phyloP scores from a whole-genome alignment of 129 eudicot genomes.

The Flaveria linearis region DNA sequence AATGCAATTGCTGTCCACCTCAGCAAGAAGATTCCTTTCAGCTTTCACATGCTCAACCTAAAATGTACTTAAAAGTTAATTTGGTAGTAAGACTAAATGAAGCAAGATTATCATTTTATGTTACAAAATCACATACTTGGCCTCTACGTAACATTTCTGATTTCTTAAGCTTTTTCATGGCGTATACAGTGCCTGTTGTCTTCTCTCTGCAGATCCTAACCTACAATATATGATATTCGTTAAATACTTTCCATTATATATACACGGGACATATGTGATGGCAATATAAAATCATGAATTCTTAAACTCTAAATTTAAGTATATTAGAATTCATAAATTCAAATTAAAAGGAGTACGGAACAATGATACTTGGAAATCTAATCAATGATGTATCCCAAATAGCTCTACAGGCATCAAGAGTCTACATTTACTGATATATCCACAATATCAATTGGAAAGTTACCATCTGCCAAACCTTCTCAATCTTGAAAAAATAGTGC shows the following conservation, averaged over 20 bases:
- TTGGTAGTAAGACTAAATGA: slow-evolving; percentile 22
- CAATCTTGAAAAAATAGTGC: neutral
- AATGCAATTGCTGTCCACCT: slow-evolving; percentile 91
- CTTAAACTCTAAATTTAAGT: neutral
- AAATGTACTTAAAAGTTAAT: slow-evolving; percentile 33
- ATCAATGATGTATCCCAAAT: neutral
- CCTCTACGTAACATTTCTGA: slow-evolving; percentile 99
- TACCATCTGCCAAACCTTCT: neutral
- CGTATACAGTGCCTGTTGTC: slow-evolving; percentile 81
- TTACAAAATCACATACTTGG: slow-evolving; percentile 55
- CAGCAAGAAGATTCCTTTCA: slow-evolving; percentile 94
- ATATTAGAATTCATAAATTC: neutral
- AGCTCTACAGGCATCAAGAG: neutral
- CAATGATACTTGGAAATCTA: neutral
- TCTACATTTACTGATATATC: neutral
- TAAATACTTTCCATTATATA: slow-evolving; percentile 10
- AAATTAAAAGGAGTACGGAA: neutral
- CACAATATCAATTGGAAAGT: neutral
- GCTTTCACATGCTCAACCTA: slow-evolving; percentile 97
- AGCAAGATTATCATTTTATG: neutral
- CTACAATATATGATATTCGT: slow-evolving; percentile 41
- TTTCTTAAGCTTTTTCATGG: slow-evolving; percentile 97
- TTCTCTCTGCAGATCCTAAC: slow-evolving; percentile 95
- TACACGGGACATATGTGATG: neutral
- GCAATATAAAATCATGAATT: neutral